Conservation (phyloP, 129 eudicot genomes). For the Escallonia herrerae region DNA sequence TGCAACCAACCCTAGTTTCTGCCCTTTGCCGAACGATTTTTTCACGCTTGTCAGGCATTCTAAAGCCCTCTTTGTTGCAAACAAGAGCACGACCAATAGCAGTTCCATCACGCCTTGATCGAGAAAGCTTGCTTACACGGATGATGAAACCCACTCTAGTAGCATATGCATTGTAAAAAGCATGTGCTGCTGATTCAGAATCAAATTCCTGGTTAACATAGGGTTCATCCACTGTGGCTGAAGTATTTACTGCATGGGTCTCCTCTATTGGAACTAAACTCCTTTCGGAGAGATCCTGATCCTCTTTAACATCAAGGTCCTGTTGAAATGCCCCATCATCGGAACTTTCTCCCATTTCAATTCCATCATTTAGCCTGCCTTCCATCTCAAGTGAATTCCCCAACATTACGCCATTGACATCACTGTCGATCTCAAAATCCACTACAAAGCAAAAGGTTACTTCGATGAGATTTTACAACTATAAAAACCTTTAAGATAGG, state of each 20-base stretch:
- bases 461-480: neutral
- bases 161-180: constrained; percentile 75
- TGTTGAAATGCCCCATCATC: constrained; percentile 41
- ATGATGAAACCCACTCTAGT: constrained; percentile 71
- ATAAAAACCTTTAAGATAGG: neutral
- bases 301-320: constrained; percentile 41
- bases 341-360: constrained; percentile 64
- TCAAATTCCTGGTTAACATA: constrained; percentile 81
- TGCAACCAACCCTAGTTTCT: constrained; percentile 88
- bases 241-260: constrained; percentile 25
- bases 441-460: constrained; percentile 24
- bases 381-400: constrained; percentile 39
- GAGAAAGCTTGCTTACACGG: constrained; percentile 82
- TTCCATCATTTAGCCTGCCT: constrained; percentile 29
- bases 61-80: constrained; percentile 87
- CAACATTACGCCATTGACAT: constrained; percentile 43
- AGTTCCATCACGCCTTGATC: constrained; percentile 89
- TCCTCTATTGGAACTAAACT: constrained; percentile 31
- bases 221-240: constrained; percentile 55
- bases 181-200: constrained; percentile 87
- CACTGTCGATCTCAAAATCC: constrained; percentile 60
- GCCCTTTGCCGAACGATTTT: constrained; percentile 80
- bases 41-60: constrained; percentile 82
- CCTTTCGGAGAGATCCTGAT: constrained; percentile 46
- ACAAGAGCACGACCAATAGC: constrained; percentile 86